A percentile compares a stretch with the other conserved stretches of the same genome.
These are phyloP conservation scores for Monsonia emarginata DNA, from an alignment of 441 rosid species.

Conservation along the genomic window DNA sequence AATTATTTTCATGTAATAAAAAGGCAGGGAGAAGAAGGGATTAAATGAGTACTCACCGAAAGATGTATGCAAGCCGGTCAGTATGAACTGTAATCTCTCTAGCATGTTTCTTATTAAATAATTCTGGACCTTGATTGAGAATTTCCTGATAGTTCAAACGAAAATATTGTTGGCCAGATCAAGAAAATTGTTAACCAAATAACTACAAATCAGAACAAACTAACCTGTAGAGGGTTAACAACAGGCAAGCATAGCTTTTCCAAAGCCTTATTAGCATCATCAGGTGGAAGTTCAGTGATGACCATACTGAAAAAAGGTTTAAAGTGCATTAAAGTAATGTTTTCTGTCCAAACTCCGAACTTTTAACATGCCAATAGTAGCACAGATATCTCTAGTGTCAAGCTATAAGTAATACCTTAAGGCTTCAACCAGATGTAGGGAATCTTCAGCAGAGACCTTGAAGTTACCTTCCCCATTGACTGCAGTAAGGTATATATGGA, in stretches of 20 bases:
- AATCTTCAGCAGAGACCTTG: slow-evolving; percentile 88
- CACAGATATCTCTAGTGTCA: slow-evolving; percentile 8
- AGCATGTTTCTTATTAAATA: slow-evolving; percentile 80
- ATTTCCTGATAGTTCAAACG: slow-evolving; percentile 47
- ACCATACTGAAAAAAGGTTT: slow-evolving; percentile 59
- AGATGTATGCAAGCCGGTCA: slow-evolving; percentile 91
- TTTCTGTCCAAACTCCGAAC: slow-evolving; percentile 6
- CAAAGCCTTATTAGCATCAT: slow-evolving; percentile 74
- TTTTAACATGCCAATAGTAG: slow-evolving; percentile 11
- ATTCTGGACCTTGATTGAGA: slow-evolving; percentile 60
- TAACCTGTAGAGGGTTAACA: slow-evolving; percentile 78
- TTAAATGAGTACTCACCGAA: slow-evolving; percentile 49
- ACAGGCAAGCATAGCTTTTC: slow-evolving; percentile 76
- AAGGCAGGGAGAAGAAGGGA: not conserved
- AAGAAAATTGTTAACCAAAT: slow-evolving; percentile 18
- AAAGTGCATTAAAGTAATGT: slow-evolving; percentile 23
- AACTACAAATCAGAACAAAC: slow-evolving; percentile 17
- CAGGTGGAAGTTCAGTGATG: slow-evolving; percentile 86
- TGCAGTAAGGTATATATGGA: slow-evolving; percentile 67
- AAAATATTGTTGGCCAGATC: slow-evolving; percentile 19
- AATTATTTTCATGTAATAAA: slow-evolving; percentile 14
- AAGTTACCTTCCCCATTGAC: slow-evolving; percentile 70
- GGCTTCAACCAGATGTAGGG: slow-evolving; percentile 87
- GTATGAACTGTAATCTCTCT: slow-evolving; percentile 87
- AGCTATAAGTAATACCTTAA: slow-evolving; percentile 41